Base-by-base conservation (phyloP, 202 grass and related monocot species). In the Elaeis oleifera region DNA sequence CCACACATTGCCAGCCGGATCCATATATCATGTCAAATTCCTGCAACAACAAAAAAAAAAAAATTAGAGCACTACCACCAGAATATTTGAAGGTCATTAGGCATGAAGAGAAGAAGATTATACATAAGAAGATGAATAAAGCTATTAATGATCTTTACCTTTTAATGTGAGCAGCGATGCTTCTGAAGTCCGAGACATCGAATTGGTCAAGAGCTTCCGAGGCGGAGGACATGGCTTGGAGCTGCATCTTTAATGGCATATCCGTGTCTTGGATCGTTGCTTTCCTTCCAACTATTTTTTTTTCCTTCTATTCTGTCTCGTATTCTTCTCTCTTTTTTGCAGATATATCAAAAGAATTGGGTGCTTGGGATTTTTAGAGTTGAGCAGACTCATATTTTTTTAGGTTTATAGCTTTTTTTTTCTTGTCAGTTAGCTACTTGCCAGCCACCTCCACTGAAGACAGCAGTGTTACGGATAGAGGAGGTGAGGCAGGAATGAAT, bases 231-330 rank as follows among this genome's bases (percentile, higher is more conserved):
- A 63, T 97, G 44, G 94, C 94, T 71, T 84, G 84, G 23, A 74
- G 74, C 80, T 97, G 94, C 88, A 97, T 97, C 79, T 86, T 78
- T 61, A 59, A 59, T n/a, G 94, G 94, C 88, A 97, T 97, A 75
- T 97, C 88, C 19, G 84, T 97, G 77, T 97, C 94, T 76, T 89
- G 82, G 77, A 97, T 79, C 94, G 8, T 84, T 29, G 84, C 94
- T 73, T 84, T 97, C 50, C 92, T 91, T 97, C 84, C 82, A 97
- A 39, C 92, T n/a, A 97, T 91, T 20, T 67, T 60, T 15, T 49
- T 23, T 24, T 24, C 17, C 4, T 23, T 0, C 4, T 3, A 3
- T n/a, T 16, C 31, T 49, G 32, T 23, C n/a, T 51, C 11, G 17
- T 27, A 0, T 59, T 21, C 24, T 23, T 18, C 28, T 11, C 5